A percentile compares a stretch with the other conserved stretches of the same genome.
These are phyloP conservation scores for Aspergillus diversus DNA, from an alignment of 495 filamentous ascomycete species.

Conservation along the genomic window DNA sequence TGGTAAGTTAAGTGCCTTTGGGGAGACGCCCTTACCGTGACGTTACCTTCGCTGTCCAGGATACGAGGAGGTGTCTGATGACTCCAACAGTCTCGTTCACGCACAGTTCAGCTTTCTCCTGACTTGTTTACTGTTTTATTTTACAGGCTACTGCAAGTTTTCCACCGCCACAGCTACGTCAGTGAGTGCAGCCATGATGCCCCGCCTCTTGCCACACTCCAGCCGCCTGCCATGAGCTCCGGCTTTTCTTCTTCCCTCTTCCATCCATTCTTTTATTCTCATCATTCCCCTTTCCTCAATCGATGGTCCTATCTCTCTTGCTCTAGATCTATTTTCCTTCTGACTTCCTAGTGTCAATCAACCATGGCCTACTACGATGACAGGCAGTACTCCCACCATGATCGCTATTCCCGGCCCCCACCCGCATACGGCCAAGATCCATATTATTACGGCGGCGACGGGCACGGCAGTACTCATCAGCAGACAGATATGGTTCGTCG, in stretches of 20 bases:
- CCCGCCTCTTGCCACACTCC: neutral
- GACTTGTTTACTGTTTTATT: no score
- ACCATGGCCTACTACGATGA: constrained; percentile 50
- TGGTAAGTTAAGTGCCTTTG: no score
- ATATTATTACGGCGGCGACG: constrained; percentile 34
- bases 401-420: constrained; percentile 37
- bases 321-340: constrained; percentile 9
- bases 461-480: constrained; percentile 22
- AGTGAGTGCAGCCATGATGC: neutral
- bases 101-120: no score
- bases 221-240: neutral
- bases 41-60: no score
- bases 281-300: constrained; percentile 12
- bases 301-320: neutral
- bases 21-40: no score
- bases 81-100: no score
- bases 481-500: constrained; percentile 56
- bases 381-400: constrained; percentile 36
- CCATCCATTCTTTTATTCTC: neutral
- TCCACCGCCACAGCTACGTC: neutral
- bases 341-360: constrained; percentile 7
- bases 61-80: no score
- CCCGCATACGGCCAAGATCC: constrained; percentile 33
- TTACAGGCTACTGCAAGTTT: no score
- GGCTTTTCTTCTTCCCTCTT: neutral